Percentiles rank a stretch among this genome's conserved stretches.
Conservation (phyloP, 306 rosid genomes). For the Begonia masoniana region DNA sequence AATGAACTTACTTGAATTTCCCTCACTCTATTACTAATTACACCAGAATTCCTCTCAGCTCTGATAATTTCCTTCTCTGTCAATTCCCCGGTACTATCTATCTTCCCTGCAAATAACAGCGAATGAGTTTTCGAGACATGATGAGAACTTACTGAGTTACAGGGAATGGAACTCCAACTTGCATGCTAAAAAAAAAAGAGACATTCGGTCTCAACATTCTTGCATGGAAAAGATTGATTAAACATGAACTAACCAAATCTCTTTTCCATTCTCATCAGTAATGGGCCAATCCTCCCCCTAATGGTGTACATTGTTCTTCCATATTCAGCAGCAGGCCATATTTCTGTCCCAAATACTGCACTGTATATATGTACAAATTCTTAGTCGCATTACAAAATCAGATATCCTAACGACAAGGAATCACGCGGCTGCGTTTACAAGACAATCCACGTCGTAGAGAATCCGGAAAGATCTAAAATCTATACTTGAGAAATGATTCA, state of each 20-base stretch:
- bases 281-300: constrained; percentile 82
- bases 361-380: constrained; percentile 39
- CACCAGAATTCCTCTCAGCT: constrained; percentile 92
- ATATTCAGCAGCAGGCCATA: constrained; percentile 97
- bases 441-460: too few relatives aligned
- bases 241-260: constrained; percentile 72
- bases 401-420: too few relatives aligned
- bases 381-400: constrained; percentile 13
- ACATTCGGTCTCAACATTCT: neutral
- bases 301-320: constrained; percentile 99
- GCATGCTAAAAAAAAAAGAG: neutral
- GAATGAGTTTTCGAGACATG: too few relatives aligned
- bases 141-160: too few relatives aligned
- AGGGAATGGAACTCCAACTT: too few relatives aligned
- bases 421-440: too few relatives aligned
- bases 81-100: constrained; percentile 37
- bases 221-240: constrained; percentile 5
- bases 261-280: constrained; percentile 81
- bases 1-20: constrained; percentile 79
- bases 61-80: constrained; percentile 89
- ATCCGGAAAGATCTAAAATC: too few relatives aligned
- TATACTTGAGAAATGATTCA: too few relatives aligned
- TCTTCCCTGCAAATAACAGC: constrained; percentile 39
- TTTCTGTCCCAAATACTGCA: constrained; percentile 95
- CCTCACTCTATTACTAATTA: constrained; percentile 74